Evolutionary conservation across 2,329 filamentous ascomycete species (phyloP).

Genomic region (Fusarium virguliforme): DNA sequence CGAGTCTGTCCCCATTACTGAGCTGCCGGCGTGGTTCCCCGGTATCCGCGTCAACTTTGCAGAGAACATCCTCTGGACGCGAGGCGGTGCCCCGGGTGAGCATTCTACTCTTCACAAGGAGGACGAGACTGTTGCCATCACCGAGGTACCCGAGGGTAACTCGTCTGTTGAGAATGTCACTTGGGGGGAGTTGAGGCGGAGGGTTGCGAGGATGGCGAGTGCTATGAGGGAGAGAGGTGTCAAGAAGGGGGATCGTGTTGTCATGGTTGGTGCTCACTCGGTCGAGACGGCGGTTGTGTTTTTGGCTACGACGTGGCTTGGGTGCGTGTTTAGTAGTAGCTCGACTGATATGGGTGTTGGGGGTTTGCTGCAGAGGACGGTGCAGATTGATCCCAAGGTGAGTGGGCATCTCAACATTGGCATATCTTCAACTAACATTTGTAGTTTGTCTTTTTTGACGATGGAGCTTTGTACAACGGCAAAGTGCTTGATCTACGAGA

Average conservation of each 20-base stretch:
- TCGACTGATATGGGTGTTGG: conserved; percentile 89
- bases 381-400: conserved; percentile 81
- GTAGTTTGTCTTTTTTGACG: conserved; percentile 85
- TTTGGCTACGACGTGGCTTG: conserved; percentile 78
- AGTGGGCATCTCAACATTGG: conserved; percentile 22
- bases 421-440: conserved; percentile 5
- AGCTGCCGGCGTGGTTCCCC: conserved; percentile 82
- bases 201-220: conserved; percentile 73
- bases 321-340: conserved; percentile 81
- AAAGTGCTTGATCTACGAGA: conserved; percentile 79
- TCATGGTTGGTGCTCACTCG: conserved; percentile 82
- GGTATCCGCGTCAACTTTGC: conserved; percentile 83
- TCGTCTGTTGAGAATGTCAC: conserved; percentile 71
- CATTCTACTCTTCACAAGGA: conserved; percentile 75
- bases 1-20: conserved; percentile 78
- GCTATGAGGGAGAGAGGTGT: conserved; percentile 79
- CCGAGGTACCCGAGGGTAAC: conserved; percentile 80
- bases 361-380: conserved; percentile 81
- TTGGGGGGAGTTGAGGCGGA: conserved; percentile 76
- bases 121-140: conserved; percentile 78
- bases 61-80: conserved; percentile 82
- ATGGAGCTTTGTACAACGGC: conserved; percentile 84
- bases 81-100: conserved; percentile 60
- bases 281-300: conserved; percentile 82
- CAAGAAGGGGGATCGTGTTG: conserved; percentile 79